Percentiles rank a stretch among this genome's conserved stretches.
Evolutionary conservation across 2,329 filamentous ascomycete genomes (phyloP).

Genomic region (Penicillium sumatraense): DNA sequence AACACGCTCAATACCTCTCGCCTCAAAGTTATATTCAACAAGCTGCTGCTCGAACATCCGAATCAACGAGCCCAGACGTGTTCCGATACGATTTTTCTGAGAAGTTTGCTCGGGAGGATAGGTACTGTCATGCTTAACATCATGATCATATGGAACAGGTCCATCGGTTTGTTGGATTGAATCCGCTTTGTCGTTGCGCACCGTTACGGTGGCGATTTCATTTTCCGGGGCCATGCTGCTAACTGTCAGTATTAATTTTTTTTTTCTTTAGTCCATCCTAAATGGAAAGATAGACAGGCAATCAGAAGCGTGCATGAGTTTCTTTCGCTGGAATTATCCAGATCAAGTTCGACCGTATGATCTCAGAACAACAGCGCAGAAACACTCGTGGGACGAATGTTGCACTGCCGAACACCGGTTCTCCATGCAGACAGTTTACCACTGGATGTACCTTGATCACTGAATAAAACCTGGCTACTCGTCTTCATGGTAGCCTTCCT

Average conservation of each 20-base stretch:
- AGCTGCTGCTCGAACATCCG: conserved; percentile 45
- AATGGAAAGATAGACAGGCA: conserved; percentile 10
- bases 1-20: conserved; percentile 65
- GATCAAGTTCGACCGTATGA: conserved; percentile 52
- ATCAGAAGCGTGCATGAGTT: conserved; percentile 43
- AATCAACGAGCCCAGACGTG: conserved; percentile 35
- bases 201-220: conserved; percentile 34
- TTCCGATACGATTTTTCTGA: conserved; percentile 25
- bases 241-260: conserved; percentile 33
- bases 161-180: conserved; percentile 15
- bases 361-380: conserved; percentile 44
- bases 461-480: conserved; percentile 44
- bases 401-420: conserved; percentile 44
- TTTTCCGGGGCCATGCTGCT: conserved; percentile 39
- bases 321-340: conserved; percentile 52
- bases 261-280: not conserved
- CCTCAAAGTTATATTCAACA: conserved; percentile 56
- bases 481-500: conserved; percentile 41
- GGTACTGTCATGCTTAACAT: conserved; percentile 19
- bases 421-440: conserved; percentile 44
- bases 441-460: conserved; percentile 47
- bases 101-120: conserved; percentile 11
- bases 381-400: not conserved
- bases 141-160: conserved; percentile 14
- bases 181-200: conserved; percentile 27